Evolutionary conservation across 441 rosid genomes (phyloP), one percentile per base, ranked within the genome.

Genomic region (Bocquillonia castaneifolia): DNA sequence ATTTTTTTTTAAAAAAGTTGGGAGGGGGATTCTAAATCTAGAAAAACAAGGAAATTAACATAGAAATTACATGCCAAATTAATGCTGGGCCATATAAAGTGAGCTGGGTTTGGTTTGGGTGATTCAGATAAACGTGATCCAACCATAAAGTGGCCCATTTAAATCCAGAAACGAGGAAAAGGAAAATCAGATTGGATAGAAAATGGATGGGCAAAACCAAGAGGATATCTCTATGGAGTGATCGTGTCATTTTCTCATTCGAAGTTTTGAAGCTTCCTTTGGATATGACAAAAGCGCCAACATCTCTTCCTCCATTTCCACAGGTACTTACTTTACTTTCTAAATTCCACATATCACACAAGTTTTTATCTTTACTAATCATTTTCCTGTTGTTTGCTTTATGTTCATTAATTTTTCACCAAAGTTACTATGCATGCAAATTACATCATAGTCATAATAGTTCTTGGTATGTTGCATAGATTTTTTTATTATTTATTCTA

Each of bases 241-340:
- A 20, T 45, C 79, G 76, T 80, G 85, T 60, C 82, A 56, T 55
- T 45, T 53, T 59, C 80, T 70, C 78, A 52, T 76, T 77, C 75
- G 73, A 71, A 64, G 76, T 48, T 64, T 64, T 48, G 58, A n/a
- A 40, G 15, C 3, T 29, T 40, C 22, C 36, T 15, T 18, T n/a
- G 32, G 79, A 63, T 69, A 73, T 42, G 14, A 69, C 59, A 36
- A 59, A 17, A 63, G 53, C 40, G 55, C 65, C 0, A 63, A 50
- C 23, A 10, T 59, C 26, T 23, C 61, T 25, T 44, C 72, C 62
- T 17, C 51, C 47, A 54, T 62, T 47, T 64, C 75, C 45, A n/a
- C 57, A 76, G 79, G 85, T 79, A 72, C 72, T 70, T 25, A 56
- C 61, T 20, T 83, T 79, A 72, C 72, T 70, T 25, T 60, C 61